These are phyloP conservation scores for Penicillium brasilianum DNA, from an alignment of 2,329 filamentous ascomycete genomes.

Conservation along the genomic window DNA sequence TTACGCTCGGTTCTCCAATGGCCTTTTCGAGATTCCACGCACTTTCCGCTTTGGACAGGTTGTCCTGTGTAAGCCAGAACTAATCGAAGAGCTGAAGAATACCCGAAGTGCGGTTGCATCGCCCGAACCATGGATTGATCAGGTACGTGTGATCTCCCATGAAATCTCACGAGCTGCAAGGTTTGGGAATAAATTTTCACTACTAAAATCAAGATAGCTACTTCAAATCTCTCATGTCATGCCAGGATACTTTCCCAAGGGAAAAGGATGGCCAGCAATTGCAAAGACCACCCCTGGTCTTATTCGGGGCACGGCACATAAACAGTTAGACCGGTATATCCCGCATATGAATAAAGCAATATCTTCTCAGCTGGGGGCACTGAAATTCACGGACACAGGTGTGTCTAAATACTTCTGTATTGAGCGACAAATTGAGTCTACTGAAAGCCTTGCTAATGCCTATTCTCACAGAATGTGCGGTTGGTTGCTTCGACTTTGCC, in stretches of 20 bases:
- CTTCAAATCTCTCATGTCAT: constrained; percentile 47
- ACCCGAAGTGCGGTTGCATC: constrained; percentile 21
- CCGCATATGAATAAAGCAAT: constrained; percentile 27
- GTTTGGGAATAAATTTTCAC: neutral
- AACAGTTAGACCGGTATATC: constrained; percentile 27
- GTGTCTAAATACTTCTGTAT: neutral
- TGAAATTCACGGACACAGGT: constrained; percentile 20
- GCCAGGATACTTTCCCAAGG: constrained; percentile 29
- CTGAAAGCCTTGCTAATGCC: neutral
- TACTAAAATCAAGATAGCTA: constrained; percentile 13
- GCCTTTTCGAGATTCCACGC: constrained; percentile 31
- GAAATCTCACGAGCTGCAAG: neutral
- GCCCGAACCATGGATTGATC: constrained; percentile 32
- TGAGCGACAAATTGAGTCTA: neutral
- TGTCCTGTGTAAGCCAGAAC: constrained; percentile 25
- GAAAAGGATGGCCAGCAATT: constrained; percentile 29
- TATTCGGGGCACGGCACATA: constrained; percentile 27
- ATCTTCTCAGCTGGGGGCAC: constrained; percentile 18
- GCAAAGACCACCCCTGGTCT: constrained; percentile 30
- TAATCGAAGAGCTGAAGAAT: constrained; percentile 29
- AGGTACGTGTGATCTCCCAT: constrained; percentile 15
- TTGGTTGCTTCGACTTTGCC: constrained; percentile 29
- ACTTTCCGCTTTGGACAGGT: constrained; percentile 30
- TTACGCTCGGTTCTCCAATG: constrained; percentile 21
- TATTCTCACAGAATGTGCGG: constrained; percentile 17